Conservation (phyloP, 352 stramenopile species). For the Globisporangium nagaii region DNA sequence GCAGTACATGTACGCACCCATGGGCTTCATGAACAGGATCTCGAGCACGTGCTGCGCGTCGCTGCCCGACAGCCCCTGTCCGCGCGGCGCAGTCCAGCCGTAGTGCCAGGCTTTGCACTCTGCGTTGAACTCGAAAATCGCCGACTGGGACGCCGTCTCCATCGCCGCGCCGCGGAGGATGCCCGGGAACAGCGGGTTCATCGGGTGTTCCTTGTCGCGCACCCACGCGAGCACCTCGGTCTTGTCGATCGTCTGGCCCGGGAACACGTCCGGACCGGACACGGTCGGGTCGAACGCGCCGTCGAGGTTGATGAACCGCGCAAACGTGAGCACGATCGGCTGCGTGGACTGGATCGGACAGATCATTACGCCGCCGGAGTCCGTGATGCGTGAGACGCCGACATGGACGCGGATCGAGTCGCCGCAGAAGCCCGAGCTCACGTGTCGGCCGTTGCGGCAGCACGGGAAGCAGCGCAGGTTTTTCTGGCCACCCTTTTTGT, state of each 20-base stretch:
- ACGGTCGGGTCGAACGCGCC: constrained; percentile 62
- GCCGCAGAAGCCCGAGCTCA: constrained; percentile 83
- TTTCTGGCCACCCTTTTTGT: constrained; percentile 88
- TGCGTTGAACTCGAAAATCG: constrained; percentile 86
- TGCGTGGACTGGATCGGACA: constrained; percentile 58
- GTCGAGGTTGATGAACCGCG: constrained; percentile 70
- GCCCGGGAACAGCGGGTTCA: constrained; percentile 73
- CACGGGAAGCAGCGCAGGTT: constrained; percentile 86
- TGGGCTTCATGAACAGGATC: constrained; percentile 79
- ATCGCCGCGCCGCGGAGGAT: constrained; percentile 72
- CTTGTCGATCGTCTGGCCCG: constrained; percentile 74
- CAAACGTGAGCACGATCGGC: constrained; percentile 59
- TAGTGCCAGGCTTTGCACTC: constrained; percentile 89
- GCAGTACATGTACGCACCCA: constrained; percentile 79
- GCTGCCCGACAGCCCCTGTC: constrained; percentile 67
- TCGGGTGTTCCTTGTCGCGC: constrained; percentile 65
- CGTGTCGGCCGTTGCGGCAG: constrained; percentile 74
- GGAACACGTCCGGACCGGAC: constrained; percentile 67
- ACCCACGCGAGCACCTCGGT: constrained; percentile 55
- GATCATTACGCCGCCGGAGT: constrained; percentile 77
- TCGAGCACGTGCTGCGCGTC: constrained; percentile 77
- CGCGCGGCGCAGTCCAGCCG: constrained; percentile 73
- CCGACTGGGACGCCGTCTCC: constrained; percentile 71
- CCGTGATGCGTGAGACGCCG: constrained; percentile 63
- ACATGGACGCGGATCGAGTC: constrained; percentile 82